Evolutionary conservation across 495 filamentous ascomycete species (phyloP), one percentile per base, ranked within the genome.

Genomic region (Aspergillus incahuasiensis): DNA sequence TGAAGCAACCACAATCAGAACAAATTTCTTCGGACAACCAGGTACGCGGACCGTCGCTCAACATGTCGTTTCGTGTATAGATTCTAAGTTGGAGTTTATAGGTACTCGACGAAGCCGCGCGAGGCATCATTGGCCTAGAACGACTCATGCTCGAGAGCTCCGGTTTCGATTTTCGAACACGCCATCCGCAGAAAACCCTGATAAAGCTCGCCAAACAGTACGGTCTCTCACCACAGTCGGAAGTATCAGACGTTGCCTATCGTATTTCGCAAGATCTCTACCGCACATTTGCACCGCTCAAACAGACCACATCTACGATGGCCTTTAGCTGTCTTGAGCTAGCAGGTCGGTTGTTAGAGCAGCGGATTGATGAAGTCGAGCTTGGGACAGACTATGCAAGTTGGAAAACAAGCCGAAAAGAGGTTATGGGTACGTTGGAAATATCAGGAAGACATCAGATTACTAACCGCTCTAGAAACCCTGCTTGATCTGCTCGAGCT

Each of bases 131-230:
- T 52, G 90, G 88, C 8, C 79, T 97, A 2, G 94, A 98, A 66
- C 79, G 94, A 21, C 83, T 94, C 51, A 95, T 98, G 73, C 86
- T 98, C n/a, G 94, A 98, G 69, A 83, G 87, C 2, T 85, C 90
- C 20, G 86, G 87, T 48, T 98, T 97, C 64, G 94, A 98, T 70
- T 97, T 96, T 63, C 85, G 92, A n/a, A 88, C 83, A 40, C 87
- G 90, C 34, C 86, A 95, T 63, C 90, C 94, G 0, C 88, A 96
- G 52, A 88, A 90, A 58, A 75, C 89, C 12, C 70, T 96, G 35
- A 73, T 87, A 57, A 97, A 97, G 70, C 74, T 96, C 30, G 69
- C 78, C 25, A 80, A 81, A 60, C 66, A 66, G 9, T 81, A 79
- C 55, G 67, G 72, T 4, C 61, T 84, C 13, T 63, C 74, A 19